These are phyloP conservation scores for Crithidia mellificae DNA, from an alignment of 208 protist genomes.

Conservation along the genomic window DNA sequence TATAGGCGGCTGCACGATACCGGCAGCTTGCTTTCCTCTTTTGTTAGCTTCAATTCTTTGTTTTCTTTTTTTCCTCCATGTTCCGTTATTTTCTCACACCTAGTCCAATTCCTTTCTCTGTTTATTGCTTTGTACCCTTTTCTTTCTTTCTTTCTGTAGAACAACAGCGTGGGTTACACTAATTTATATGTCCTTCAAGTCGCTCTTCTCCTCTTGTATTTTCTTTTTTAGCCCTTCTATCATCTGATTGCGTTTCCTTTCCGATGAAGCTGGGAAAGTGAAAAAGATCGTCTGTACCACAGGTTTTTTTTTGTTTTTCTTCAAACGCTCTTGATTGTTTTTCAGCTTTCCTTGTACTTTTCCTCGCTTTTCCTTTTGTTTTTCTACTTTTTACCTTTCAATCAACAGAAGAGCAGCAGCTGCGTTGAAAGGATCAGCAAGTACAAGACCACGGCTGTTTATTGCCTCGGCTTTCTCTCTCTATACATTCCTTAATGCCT, in stretches of 20 bases:
- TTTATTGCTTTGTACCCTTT: slow-evolving; percentile 1
- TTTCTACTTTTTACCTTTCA: neutral
- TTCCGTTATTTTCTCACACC: slow-evolving; percentile 12
- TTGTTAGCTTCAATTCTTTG: slow-evolving; percentile 12
- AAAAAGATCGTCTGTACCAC: neutral
- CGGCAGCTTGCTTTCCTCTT: slow-evolving; percentile 14
- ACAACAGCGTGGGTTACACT: neutral
- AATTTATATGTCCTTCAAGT: neutral
- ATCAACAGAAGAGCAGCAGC: neutral
- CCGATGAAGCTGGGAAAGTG: neutral
- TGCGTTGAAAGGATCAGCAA: neutral
- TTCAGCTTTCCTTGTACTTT: neutral
- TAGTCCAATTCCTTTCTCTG: neutral
- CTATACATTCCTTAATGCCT: slow-evolving; percentile 4
- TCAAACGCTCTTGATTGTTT: neutral
- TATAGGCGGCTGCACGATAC: slow-evolving; percentile 11
- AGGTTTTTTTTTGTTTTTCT: too few species aligned
- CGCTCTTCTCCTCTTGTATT: neutral
- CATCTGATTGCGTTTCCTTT: neutral
- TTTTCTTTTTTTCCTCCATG: slow-evolving; percentile 2
- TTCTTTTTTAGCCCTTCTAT: too few species aligned
- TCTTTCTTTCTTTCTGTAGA: slow-evolving; percentile 16
- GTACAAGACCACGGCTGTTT: neutral
- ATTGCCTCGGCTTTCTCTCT: neutral
- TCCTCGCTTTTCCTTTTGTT: neutral